Percentiles rank a stretch among this genome's conserved stretches.
These are phyloP conservation scores for Scutellaria galericulata DNA, from an alignment of 257 asterid genomes.

Conservation along the genomic window DNA sequence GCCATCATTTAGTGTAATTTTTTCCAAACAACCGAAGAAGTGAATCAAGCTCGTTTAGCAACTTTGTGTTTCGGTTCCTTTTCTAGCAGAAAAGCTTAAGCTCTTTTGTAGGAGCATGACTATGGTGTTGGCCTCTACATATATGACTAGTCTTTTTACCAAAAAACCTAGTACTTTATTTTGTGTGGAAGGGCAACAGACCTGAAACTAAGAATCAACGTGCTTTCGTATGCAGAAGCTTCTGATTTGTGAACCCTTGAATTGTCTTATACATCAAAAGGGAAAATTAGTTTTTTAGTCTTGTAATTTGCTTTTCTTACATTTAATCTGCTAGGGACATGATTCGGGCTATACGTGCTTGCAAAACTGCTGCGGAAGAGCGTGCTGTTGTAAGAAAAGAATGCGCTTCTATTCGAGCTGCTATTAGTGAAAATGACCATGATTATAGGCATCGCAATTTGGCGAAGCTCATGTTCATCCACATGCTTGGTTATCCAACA, in stretches of 20 bases:
- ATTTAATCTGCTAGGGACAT: slow-evolving; percentile 73
- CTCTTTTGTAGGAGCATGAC: slow-evolving; percentile 15
- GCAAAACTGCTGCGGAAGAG: slow-evolving; percentile 99
- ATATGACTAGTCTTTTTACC: background rate
- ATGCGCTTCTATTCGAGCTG: slow-evolving; percentile 96
- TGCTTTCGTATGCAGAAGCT: background rate
- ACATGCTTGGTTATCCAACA: slow-evolving; percentile 99
- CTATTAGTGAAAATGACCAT: slow-evolving; percentile 89
- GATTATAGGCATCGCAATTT: slow-evolving; percentile 93
- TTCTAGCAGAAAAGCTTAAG: slow-evolving; percentile 20
- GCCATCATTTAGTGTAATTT: background rate
- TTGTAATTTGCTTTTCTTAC: too few relatives aligned
- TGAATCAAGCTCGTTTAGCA: background rate
- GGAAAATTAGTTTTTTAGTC: too few relatives aligned
- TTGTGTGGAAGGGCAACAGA: background rate
- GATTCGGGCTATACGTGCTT: slow-evolving; percentile 94
- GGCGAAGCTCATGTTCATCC: slow-evolving; percentile 99
- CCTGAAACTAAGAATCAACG: background rate
- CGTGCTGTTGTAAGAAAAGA: slow-evolving; percentile 97
- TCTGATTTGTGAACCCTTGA: slow-evolving; percentile 11
- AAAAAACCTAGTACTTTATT: background rate
- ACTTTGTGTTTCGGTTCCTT: slow-evolving; percentile 15
- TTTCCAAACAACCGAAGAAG: background rate
- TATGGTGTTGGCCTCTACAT: background rate
- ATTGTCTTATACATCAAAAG: background rate